Evolutionary conservation across 2,329 filamentous ascomycete species (phyloP).

Genomic region (Sphaerulina musiva): DNA sequence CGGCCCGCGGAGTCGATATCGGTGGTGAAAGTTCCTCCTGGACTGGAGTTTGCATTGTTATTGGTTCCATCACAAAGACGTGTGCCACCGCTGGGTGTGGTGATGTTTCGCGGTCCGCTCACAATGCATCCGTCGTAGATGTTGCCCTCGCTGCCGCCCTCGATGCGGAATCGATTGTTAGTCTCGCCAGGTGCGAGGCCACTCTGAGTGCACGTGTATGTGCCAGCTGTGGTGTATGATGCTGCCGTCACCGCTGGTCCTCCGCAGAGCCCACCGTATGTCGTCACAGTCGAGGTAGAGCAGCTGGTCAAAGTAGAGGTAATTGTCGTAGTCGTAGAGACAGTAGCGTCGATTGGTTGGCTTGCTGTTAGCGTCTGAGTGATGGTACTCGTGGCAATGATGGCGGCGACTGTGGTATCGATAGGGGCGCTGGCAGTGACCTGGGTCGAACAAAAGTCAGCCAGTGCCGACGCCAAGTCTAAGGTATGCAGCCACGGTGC

Average conservation of each 20-base stretch:
- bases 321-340: conserved; percentile 1
- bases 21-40: conserved; percentile 18
- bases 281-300: neutral
- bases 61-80: conserved; percentile 21
- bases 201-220: neutral
- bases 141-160: conserved; percentile 19
- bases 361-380: neutral
- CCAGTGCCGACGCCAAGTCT: neutral
- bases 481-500: neutral
- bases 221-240: conserved; percentile 11
- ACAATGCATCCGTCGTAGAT: conserved; percentile 21
- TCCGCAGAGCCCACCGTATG: neutral
- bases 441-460: neutral
- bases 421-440: neutral
- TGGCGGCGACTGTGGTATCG: neutral
- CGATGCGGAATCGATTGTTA: conserved; percentile 20
- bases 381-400: neutral
- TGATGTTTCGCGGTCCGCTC: conserved; percentile 18
- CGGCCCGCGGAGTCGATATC: conserved; percentile 16
- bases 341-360: neutral
- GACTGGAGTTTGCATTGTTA: conserved; percentile 5
- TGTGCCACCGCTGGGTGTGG: conserved; percentile 16
- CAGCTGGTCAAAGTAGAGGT: neutral
- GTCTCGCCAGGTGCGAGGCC: neutral
- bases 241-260: neutral